Evolutionary conservation across 2,329 filamentous ascomycete genomes (phyloP).

Genomic region (Botrytis porri): DNA sequence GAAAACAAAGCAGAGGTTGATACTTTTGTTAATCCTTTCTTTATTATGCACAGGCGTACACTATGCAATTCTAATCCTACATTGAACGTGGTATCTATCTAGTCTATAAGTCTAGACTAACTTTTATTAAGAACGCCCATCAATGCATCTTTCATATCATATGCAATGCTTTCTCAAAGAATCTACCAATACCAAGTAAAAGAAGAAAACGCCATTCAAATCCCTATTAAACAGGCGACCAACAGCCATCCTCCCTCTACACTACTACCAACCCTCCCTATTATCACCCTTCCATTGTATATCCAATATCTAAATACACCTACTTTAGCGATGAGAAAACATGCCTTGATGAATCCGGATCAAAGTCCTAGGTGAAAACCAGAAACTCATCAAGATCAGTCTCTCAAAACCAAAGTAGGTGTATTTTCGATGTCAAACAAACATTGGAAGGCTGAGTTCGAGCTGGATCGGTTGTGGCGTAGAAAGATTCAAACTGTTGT

Average conservation of each 20-base stretch:
- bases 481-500: not conserved
- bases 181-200: not conserved
- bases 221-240: not conserved
- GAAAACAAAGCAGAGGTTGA: not conserved
- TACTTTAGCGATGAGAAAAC: not conserved
- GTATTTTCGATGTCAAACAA: not conserved
- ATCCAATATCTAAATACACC: not conserved
- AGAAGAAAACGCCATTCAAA: not conserved
- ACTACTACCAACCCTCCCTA: not conserved
- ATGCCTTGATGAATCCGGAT: constrained; percentile 7
- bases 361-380: constrained; percentile 12
- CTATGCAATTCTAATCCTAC: constrained; percentile 1
- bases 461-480: not conserved
- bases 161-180: not conserved
- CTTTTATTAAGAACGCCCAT: not conserved
- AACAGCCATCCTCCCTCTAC: not conserved
- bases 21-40: not conserved
- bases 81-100: constrained; percentile 3
- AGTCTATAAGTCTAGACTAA: not conserved
- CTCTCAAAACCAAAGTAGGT: not conserved
- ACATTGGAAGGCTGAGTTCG: not conserved
- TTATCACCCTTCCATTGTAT: not conserved
- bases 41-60: not conserved
- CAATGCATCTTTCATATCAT: not conserved
- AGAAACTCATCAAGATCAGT: constrained; percentile 13